Percentiles rank a stretch among this genome's conserved stretches.
Evolutionary conservation across 805 yeast genomes (phyloP).

Genomic region (Metschnikowia colocasiae): DNA sequence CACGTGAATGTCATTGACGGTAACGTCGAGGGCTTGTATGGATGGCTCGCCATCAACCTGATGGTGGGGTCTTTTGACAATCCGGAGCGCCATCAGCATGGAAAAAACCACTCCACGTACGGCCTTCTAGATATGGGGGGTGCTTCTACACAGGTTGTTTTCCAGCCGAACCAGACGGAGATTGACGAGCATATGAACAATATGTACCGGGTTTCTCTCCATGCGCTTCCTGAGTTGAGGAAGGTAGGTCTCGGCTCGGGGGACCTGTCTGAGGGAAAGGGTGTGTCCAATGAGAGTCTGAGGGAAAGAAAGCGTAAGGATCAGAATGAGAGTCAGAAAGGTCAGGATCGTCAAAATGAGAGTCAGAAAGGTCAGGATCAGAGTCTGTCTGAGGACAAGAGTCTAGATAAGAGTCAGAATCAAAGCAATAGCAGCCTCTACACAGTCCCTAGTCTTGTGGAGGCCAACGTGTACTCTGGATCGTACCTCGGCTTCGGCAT

Average conservation of each 20-base stretch:
- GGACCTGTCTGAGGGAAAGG: background rate
- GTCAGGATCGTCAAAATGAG: too few species aligned
- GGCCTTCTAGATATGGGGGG: conserved; percentile 66
- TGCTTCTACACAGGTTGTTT: conserved; percentile 62
- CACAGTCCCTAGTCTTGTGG: conserved; percentile 8
- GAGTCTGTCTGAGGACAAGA: too few species aligned
- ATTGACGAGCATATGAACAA: conserved; percentile 43
- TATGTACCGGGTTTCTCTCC: conserved; percentile 44
- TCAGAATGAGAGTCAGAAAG: too few species aligned
- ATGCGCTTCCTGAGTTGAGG: conserved; percentile 27
- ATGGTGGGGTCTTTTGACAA: conserved; percentile 43
- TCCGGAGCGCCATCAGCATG: conserved; percentile 38
- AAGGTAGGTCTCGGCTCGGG: too few species aligned
- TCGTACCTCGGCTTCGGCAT: conserved; percentile 62
- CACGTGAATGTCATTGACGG: conserved; percentile 63
- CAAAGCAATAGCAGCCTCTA: background rate
- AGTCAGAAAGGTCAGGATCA: too few species aligned
- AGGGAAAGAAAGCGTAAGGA: too few species aligned
- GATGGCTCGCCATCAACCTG: conserved; percentile 64
- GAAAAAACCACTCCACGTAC: conserved; percentile 45
- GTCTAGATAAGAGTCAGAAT: too few species aligned
- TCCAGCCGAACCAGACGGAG: conserved; percentile 52
- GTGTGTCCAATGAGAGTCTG: background rate
- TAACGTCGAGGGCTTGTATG: conserved; percentile 61
- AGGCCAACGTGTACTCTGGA: conserved; percentile 47